Conservation (phyloP, 2,329 filamentous ascomycete genomes). For the Fusarium pseudoanthophilum region DNA sequence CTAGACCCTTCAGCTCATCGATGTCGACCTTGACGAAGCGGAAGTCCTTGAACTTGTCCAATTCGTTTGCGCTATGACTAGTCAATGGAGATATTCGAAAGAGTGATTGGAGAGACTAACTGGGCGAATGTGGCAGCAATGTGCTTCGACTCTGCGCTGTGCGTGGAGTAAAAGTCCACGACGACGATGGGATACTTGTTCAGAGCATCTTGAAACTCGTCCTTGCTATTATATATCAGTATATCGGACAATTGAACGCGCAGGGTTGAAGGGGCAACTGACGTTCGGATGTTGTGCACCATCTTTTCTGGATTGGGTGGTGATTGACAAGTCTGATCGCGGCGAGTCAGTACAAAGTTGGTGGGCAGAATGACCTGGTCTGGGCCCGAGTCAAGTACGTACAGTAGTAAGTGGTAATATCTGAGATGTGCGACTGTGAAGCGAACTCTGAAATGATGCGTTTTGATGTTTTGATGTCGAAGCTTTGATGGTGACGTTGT, state of each 20-base stretch:
- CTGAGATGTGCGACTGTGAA: neutral
- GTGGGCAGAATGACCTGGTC: neutral
- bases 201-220: conserved; percentile 29
- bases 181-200: conserved; percentile 20
- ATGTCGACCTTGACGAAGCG: conserved; percentile 32
- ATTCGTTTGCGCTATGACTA: neutral
- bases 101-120: neutral
- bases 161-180: conserved; percentile 30
- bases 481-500: conserved; percentile 14
- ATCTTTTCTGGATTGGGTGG: conserved; percentile 14
- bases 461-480: neutral
- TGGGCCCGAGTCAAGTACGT: neutral
- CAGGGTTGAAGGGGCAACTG: neutral
- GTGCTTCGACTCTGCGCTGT: conserved; percentile 18
- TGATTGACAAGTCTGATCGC: neutral
- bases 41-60: conserved; percentile 34
- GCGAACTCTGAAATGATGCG: neutral
- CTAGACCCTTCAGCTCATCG: conserved; percentile 16
- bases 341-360: conserved; percentile 3
- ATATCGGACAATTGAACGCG: fast-evolving
- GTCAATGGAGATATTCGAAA: neutral
- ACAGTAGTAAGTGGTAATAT: neutral
- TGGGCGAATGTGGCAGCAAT: conserved; percentile 30
- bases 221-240: conserved; percentile 3
- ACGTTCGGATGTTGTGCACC: conserved; percentile 34